Conservation (phyloP, 1,284 basidiomycete genomes). For the Sporisorium scitamineum region DNA sequence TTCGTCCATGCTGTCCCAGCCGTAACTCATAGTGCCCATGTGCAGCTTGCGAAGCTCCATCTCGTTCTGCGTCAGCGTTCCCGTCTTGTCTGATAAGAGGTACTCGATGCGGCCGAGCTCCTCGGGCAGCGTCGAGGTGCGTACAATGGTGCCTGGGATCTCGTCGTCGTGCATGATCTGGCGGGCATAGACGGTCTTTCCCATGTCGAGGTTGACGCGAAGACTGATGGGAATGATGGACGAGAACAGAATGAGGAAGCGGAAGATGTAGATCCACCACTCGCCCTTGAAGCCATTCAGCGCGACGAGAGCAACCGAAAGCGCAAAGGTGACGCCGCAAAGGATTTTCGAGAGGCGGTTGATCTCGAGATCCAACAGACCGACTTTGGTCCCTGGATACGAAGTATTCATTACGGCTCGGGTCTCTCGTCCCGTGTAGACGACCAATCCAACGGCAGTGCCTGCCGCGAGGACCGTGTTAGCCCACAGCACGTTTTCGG, state of each 20-base stretch:
- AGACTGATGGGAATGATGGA: slow-evolving; percentile 99
- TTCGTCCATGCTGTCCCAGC: slow-evolving; percentile 97
- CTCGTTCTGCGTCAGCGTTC: slow-evolving; percentile 96
- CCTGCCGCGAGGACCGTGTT: slow-evolving; percentile 98
- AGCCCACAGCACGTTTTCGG: slow-evolving; percentile 95
- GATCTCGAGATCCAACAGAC: slow-evolving; percentile 91
- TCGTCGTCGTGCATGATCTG: slow-evolving; percentile 93
- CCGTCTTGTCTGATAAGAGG: slow-evolving; percentile 95
- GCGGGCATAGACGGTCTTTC: slow-evolving; percentile 95
- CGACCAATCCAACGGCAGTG: slow-evolving; percentile 88
- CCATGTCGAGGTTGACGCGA: slow-evolving; percentile 98
- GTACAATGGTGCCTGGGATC: slow-evolving; percentile 93
- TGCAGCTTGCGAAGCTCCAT: slow-evolving; percentile 99
- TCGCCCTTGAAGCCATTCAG: slow-evolving; percentile 94
- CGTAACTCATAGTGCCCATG: slow-evolving; percentile 98
- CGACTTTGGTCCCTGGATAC: slow-evolving; percentile 94
- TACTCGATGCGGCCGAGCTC: slow-evolving; percentile 97
- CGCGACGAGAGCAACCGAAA: slow-evolving; percentile 91
- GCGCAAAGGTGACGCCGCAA: slow-evolving; percentile 89
- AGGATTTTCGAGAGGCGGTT: slow-evolving; percentile 97
- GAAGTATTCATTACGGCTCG: slow-evolving; percentile 99
- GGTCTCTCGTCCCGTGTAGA: slow-evolving; percentile 95
- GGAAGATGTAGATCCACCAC: slow-evolving; percentile 96
- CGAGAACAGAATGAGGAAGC: slow-evolving; percentile 97
- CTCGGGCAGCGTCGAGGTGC: slow-evolving; percentile 95